Percentiles rank a stretch among this genome's conserved stretches.
Evolutionary conservation across 2,329 filamentous ascomycete genomes (phyloP).

Genomic region (Fusarium vanettenii): DNA sequence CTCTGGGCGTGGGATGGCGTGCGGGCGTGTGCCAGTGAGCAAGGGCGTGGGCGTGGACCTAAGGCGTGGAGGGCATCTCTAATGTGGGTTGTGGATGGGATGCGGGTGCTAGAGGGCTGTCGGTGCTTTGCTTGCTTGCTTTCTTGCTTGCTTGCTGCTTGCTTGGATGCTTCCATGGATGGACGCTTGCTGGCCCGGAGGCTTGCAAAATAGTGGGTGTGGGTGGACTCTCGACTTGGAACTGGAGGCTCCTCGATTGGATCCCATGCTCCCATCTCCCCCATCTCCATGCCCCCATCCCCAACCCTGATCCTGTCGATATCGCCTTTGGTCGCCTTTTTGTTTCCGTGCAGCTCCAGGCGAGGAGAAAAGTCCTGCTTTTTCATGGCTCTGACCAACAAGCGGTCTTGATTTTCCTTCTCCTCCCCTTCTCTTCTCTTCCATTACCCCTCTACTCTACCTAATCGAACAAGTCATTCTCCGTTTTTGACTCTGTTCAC

Average conservation of each 20-base stretch:
- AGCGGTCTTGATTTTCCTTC: not conserved
- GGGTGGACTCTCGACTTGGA: constrained; percentile 22
- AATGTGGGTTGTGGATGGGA: constrained; percentile 20
- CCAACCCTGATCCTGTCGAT: constrained; percentile 25
- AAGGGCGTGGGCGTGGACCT: constrained; percentile 17
- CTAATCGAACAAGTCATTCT: not conserved
- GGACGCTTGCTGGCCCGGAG: not conserved
- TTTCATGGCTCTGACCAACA: constrained; percentile 7
- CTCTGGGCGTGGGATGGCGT: constrained; percentile 22
- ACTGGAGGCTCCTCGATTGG: constrained; percentile 24
- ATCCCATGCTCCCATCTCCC: constrained; percentile 11
- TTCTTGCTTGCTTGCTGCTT: not conserved
- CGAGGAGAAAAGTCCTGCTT: constrained; percentile 8
- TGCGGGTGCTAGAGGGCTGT: constrained; percentile 19
- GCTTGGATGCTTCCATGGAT: not conserved
- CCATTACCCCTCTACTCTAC: not conserved
- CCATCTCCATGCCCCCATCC: constrained; percentile 38
- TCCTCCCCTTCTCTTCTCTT: not conserved
- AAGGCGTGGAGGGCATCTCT: constrained; percentile 3
- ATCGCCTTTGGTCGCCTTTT: constrained; percentile 10
- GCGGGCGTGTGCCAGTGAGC: not conserved
- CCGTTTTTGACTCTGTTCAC: constrained; percentile 3
- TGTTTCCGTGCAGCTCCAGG: constrained; percentile 30
- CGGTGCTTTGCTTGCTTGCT: not conserved
- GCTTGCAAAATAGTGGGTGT: constrained; percentile 24